phyloP scores from a whole-genome alignment of 2,329 filamentous ascomycete genomes.

The Xylaria sp. region DNA sequence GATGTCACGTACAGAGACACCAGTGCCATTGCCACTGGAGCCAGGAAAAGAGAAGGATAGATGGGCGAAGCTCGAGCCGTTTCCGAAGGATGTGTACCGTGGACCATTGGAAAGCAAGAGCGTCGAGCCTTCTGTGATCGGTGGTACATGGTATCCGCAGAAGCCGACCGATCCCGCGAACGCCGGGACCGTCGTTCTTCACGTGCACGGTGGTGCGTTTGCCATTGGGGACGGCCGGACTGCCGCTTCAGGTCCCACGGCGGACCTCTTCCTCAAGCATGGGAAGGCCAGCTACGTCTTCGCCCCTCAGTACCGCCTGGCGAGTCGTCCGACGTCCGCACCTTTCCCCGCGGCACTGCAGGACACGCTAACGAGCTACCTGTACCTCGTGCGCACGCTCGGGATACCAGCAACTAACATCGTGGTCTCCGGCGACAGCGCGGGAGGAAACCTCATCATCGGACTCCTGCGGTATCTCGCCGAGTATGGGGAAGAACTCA shows the following conservation, averaged over 20 bases:
- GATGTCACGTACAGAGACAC: constrained; percentile 28
- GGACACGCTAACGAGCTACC: constrained; percentile 59
- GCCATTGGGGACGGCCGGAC: constrained; percentile 42
- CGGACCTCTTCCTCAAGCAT: constrained; percentile 50
- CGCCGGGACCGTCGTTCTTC: constrained; percentile 39
- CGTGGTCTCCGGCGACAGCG: constrained; percentile 60
- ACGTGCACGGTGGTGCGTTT: constrained; percentile 48
- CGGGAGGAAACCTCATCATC: constrained; percentile 60
- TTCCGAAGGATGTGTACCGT: constrained; percentile 38
- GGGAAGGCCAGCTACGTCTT: constrained; percentile 55
- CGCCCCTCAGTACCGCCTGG: constrained; percentile 60
- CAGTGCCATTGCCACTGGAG: constrained; percentile 36
- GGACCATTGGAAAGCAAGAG: constrained; percentile 39
- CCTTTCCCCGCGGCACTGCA: constrained; percentile 63
- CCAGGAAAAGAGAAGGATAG: constrained; percentile 40
- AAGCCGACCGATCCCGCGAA: constrained; percentile 26
- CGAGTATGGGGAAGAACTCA: constrained; percentile 51
- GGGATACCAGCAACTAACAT: constrained; percentile 55
- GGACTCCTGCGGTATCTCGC: constrained; percentile 59
- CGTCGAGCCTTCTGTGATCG: constrained; percentile 43
- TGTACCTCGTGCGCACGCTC: constrained; percentile 53
- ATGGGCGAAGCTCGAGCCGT: constrained; percentile 38
- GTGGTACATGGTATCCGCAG: constrained; percentile 48
- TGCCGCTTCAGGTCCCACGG: constrained; percentile 19
- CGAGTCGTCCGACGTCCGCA: constrained; percentile 51